Evolutionary conservation across 1,284 basidiomycete species (phyloP).

Genomic region (Microbotryum violaceum): DNA sequence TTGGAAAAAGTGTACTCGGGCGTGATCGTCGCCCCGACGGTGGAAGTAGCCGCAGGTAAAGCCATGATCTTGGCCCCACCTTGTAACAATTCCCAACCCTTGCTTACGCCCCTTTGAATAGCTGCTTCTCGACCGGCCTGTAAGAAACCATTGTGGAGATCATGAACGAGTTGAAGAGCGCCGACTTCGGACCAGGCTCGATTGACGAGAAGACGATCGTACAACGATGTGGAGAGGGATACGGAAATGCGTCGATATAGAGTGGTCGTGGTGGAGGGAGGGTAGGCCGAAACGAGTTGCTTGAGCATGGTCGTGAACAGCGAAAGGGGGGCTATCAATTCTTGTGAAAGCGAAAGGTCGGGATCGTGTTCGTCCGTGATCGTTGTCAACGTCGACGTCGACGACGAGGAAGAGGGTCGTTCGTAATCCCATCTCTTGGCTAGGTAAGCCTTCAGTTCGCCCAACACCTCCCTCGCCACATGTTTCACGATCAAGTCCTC

Average conservation of each 20-base stretch:
- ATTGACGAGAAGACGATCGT: conserved; percentile 25
- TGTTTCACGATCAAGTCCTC: conserved; percentile 79
- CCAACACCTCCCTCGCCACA: conserved; percentile 68
- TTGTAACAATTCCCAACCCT: conserved; percentile 30
- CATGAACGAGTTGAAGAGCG: conserved; percentile 30
- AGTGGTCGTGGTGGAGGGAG: conserved; percentile 12
- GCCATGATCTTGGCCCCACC: conserved; percentile 29
- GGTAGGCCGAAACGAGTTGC: conserved; percentile 24
- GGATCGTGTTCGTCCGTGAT: not conserved
- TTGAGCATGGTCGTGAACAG: conserved; percentile 31
- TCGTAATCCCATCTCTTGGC: conserved; percentile 39
- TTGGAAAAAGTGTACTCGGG: conserved; percentile 24
- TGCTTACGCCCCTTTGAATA: conserved; percentile 15
- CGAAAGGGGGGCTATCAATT: conserved; percentile 31
- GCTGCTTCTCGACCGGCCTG: conserved; percentile 29
- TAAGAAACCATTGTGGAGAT: conserved; percentile 33
- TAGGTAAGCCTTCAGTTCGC: conserved; percentile 62
- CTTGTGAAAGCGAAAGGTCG: conserved; percentile 28
- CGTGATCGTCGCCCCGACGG: not conserved
- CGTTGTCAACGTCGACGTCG: conserved; percentile 6
- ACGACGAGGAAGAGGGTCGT: not conserved
- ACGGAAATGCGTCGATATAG: conserved; percentile 29
- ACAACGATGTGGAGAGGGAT: conserved; percentile 18
- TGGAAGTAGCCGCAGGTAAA: conserved; percentile 23
- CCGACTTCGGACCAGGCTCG: conserved; percentile 26